These are phyloP conservation scores for Quercus phellos DNA, from an alignment of 331 rosid species.

Conservation along the genomic window DNA sequence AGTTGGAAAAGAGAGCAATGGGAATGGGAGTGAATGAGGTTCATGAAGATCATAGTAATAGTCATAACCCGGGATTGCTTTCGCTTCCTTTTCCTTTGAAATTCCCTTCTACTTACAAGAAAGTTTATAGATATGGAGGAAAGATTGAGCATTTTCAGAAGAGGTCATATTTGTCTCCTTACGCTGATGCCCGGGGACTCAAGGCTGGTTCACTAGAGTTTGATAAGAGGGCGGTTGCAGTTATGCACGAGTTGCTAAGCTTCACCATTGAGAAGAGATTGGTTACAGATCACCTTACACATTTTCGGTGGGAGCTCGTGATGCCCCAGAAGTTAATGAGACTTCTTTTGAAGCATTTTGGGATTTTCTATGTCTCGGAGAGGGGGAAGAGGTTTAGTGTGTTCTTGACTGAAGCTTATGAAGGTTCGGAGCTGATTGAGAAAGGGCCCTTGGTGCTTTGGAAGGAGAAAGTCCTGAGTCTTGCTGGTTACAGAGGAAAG, in stretches of 20 bases:
- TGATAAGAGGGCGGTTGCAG: conserved; percentile 85
- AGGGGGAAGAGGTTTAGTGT: conserved; percentile 93
- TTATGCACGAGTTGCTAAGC: conserved; percentile 83
- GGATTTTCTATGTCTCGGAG: conserved; percentile 86
- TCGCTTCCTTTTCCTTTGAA: conserved; percentile 64
- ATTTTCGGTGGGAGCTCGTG: conserved; percentile 70
- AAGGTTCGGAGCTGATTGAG: conserved; percentile 64
- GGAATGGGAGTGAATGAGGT: conserved; percentile 22
- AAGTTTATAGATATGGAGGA: conserved; percentile 53
- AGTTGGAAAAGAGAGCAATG: conserved; percentile 60
- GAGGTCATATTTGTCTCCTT: conserved; percentile 71
- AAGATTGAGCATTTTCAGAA: conserved; percentile 65
- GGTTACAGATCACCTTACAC: conserved; percentile 87
- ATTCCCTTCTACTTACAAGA: conserved; percentile 65
- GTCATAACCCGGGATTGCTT: conserved; percentile 53
- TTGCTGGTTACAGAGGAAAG: conserved; percentile 72
- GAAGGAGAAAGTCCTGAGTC: conserved; percentile 65
- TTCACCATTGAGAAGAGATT: conserved; percentile 79
- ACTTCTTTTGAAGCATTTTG: conserved; percentile 74
- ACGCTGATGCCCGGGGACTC: conserved; percentile 67
- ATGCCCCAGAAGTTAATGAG: conserved; percentile 96
- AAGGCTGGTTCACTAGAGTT: conserved; percentile 68
- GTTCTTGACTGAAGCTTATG: conserved; percentile 71
- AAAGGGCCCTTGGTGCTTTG: conserved; percentile 70
- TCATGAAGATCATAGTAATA: neutral